Conservation (phyloP, 2,329 filamentous ascomycete genomes). For the Coniella vitis region DNA sequence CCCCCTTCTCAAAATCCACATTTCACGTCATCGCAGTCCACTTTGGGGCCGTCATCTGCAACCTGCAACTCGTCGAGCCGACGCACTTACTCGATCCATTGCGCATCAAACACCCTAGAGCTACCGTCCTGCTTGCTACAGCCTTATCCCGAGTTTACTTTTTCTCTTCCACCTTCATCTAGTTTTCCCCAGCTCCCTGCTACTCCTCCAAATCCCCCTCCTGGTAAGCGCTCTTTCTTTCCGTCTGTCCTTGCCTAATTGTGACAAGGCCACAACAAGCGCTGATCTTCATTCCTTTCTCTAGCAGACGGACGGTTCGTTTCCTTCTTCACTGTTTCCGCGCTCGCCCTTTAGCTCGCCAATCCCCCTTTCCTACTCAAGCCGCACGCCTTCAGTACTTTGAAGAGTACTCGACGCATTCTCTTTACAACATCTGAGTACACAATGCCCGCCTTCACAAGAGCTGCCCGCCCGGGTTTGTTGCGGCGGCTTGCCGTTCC, state of each 20-base stretch:
- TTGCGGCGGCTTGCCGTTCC: slow-evolving; percentile 39
- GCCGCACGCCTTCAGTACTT: neutral
- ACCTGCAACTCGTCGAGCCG: neutral
- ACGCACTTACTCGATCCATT: neutral
- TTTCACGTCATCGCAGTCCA: slow-evolving; percentile 7
- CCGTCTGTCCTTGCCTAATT: no score
- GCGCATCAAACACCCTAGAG: neutral
- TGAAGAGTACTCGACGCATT: no score
- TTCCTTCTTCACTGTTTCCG: no score
- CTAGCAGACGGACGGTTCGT: no score
- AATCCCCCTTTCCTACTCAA: neutral
- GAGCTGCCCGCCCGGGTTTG: slow-evolving; percentile 21
- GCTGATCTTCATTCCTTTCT: no score
- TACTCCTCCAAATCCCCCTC: no score
- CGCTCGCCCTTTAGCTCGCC: neutral
- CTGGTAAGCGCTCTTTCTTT: no score
- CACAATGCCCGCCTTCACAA: slow-evolving; percentile 19
- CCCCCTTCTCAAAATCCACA: neutral
- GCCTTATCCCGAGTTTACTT: no score
- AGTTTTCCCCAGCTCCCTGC: no score
- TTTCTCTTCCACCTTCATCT: no score
- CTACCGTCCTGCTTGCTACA: neutral
- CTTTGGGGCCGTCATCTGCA: neutral
- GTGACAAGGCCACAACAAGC: no score
- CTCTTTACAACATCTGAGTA: neutral